Evolutionary conservation across 495 filamentous ascomycete genomes (phyloP), one percentile per base, ranked within the genome.

Genomic region (Durotheca rogersii): DNA sequence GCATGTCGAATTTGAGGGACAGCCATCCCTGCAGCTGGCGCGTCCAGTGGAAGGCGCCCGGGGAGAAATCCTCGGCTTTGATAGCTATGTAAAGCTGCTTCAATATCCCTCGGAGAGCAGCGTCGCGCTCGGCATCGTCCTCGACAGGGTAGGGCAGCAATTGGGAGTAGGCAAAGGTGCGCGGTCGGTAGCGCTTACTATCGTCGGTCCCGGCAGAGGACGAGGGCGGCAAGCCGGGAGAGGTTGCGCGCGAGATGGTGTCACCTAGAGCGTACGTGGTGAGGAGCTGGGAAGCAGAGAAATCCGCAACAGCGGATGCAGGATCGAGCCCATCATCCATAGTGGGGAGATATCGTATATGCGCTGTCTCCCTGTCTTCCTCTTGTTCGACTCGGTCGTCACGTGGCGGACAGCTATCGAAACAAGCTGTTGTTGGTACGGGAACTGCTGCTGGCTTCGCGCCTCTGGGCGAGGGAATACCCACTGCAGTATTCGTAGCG

Each of bases 21-120:
- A 99, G 76, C 94, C 93, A 99, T 71, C 87, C 90, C 63, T 89
- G 81, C 15, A 99, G 83, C 76, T 97, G 92, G 58, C 93, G 82
- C 43, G 93, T 96, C 94, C 94, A 99, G 69, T 97, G 91, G 15
- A 95, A 77, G 9, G 93, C 93, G 11, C 93, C 94, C 0, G 93
- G 88, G 41, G 85, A 81, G 68, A 97, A 97, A 67, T 99, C 94
- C 25, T 95, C 90, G 11, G 93, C 85, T 66, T 89, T 84, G 51
- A 97, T 79, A 19, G 90, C 78, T 61, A 95, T 85, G 64, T 95
- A 97, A 18, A 99, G 84, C 57, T 95, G 87, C 60, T 88, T 89
- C 60, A 97, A 71, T 48, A 95, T 95, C 68, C 91, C 88, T 6
- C 82, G 75, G 35, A 97, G 72, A 40, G 88, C 88, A 15, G 73